phyloP scores from a whole-genome alignment of 1,139 yeast species.

The Yamadazyma membranifaciens region DNA sequence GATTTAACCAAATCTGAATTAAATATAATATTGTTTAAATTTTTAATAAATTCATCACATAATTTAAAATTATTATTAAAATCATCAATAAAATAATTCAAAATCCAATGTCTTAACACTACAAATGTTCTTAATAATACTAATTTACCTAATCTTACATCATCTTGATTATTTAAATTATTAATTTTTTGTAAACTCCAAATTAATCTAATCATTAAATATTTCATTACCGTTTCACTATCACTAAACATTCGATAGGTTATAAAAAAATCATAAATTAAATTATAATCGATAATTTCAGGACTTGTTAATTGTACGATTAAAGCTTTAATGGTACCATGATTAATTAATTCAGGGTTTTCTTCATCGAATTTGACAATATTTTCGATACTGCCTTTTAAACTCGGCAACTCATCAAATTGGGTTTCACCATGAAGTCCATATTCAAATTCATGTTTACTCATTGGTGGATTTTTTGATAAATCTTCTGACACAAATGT shows the following conservation, averaged over 20 bases:
- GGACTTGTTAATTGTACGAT: slow-evolving; percentile 79
- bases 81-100: slow-evolving; percentile 73
- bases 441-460: slow-evolving; percentile 17
- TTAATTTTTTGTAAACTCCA: slow-evolving; percentile 65
- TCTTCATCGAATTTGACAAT: slow-evolving; percentile 38
- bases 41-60: slow-evolving; percentile 47
- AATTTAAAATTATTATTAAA: slow-evolving; percentile 48
- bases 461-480: not conserved
- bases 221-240: slow-evolving; percentile 54
- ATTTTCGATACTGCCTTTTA: slow-evolving; percentile 19
- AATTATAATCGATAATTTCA: slow-evolving; percentile 70
- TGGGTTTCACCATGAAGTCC: slow-evolving; percentile 41
- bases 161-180: slow-evolving; percentile 26
- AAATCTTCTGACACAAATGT: too few relatives aligned
- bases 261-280: slow-evolving; percentile 80
- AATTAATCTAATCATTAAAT: slow-evolving; percentile 61
- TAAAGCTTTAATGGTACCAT: slow-evolving; percentile 51
- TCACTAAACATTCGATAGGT: slow-evolving; percentile 74
- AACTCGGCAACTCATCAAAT: slow-evolving; percentile 43
- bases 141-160: slow-evolving; percentile 57
- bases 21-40: slow-evolving; percentile 45
- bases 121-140: slow-evolving; percentile 86
- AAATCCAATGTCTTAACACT: slow-evolving; percentile 82
- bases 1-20: slow-evolving; percentile 29
- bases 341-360: slow-evolving; percentile 35